phyloP scores from a whole-genome alignment of 1,139 yeast species.

The Groenewaldozyma auringiensis region DNA sequence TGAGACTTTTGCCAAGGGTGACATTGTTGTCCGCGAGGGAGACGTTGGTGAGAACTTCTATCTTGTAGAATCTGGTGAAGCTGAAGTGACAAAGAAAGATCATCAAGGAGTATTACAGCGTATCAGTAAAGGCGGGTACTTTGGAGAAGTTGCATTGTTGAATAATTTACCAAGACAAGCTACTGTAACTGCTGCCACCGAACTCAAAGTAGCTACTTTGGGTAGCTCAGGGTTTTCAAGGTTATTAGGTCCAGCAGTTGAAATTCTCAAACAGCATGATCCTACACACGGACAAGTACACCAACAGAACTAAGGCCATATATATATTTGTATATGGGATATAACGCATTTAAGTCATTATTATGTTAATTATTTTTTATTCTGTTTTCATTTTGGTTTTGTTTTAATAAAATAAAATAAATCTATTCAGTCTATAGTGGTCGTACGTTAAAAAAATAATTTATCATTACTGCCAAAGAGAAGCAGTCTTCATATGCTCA shows the following conservation, averaged over 20 bases:
- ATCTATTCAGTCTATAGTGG: no score
- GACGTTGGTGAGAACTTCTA: constrained; percentile 89
- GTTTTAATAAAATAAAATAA: no score
- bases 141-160: constrained; percentile 90
- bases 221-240: constrained; percentile 92
- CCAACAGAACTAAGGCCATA: no score
- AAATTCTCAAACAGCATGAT: constrained; percentile 70
- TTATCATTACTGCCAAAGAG: no score
- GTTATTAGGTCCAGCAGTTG: constrained; percentile 86
- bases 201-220: constrained; percentile 79
- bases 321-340: neutral
- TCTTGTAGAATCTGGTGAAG: constrained; percentile 80
- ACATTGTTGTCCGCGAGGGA: constrained; percentile 75
- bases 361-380: neutral
- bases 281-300: constrained; percentile 61
- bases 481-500: neutral
- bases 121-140: constrained; percentile 78
- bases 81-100: constrained; percentile 56
- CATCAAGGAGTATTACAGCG: constrained; percentile 53
- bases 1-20: constrained; percentile 63
- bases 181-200: constrained; percentile 70
- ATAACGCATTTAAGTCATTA: neutral
- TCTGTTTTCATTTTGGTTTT: neutral
- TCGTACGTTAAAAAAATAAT: no score
- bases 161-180: constrained; percentile 94